Evolutionary conservation across 176 grass and related monocot genomes (phyloP), one percentile per base, ranked within the genome.

Genomic region (Oryza meridionalis): DNA sequence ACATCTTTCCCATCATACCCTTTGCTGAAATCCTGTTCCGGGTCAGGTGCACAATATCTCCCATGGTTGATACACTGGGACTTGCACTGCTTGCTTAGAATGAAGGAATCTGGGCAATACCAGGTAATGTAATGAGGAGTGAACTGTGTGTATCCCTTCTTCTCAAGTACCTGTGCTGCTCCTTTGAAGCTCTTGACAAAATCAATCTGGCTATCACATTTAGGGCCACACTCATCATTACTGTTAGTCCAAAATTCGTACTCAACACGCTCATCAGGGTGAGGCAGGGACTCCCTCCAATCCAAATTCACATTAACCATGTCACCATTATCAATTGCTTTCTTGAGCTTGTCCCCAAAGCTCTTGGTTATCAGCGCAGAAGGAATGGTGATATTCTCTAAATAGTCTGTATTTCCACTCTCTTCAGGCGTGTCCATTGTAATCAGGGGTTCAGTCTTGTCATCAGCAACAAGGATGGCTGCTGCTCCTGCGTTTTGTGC

Each of bases 1-100:
- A 95, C 93, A 81, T 95, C 93, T 83, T 92, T 95, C 45, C 93
- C 93, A 84, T 95, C 90, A 88, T 95, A 95, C 1, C 93, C 93
- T 82, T 88, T 86, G 75, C 90, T 95, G 67, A 95, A 92, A 76
- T 95, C 90, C 82, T 95, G 90, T 77, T 92, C 90, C 1, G 90
- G 90, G 59, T 95, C 93, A 53, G 93, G 93, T 37, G 90, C 93
- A 40, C 93, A 95, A 22, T 95, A 95, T 69, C 93, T 84, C 65
- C 93, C 93, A 17, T 86, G 82, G 82, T 95, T 95, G 80, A 95
- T 95, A 67, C 90, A 95, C 85, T 95, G 93, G 42, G 85, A 90
- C 37, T 95, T 95, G 79, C 93, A 95, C 55, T 95, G 90, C 73
- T 92, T 95, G 83, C 90, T 95, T 59, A 88, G 26, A 22, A 86